Evolutionary conservation across 176 grass and related monocot species (phyloP), one percentile per base, ranked within the genome.

Genomic region (Thalia dealbata): DNA sequence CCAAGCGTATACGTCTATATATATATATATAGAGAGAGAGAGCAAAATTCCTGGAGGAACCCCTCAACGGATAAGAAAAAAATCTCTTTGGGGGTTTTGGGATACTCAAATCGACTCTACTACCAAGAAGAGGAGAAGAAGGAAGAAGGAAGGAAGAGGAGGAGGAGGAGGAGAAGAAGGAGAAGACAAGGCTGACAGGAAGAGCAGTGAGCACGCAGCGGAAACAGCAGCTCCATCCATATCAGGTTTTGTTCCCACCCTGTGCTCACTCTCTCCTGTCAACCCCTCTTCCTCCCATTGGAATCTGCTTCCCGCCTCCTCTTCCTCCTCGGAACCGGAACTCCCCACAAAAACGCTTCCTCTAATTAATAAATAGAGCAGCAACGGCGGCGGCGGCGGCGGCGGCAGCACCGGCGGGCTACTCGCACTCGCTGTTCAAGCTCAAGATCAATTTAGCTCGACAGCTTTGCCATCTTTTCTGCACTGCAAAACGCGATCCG

Each of bases 211-310:
- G 65, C 65, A 68, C 65, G 65, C 38, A 68, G 65, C 65, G 65
- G 38, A 23, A 68, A 44, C 65, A 68, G 21, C 13, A 43, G 35
- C 38, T 15, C 38, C 65, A 68, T 68, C 65, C 65, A 68, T 43
- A 22, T 68, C 65, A 23, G 43, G 32, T 43, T 22, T 22, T 24
- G 65, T 68, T 68, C 65, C 18, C 35, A 43, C 65, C 21, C 35
- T 68, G 65, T 68, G 65, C 65, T 68, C 65, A 68, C 65, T 68
- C 65, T 68, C 65, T 68, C 65, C 65, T 68, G 65, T 68, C 65
- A 68, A 44, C 65, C 62, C 28, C 28, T 32, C 14, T 26, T 65
- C 16, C 62, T 32, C 27, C 28, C 62, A 3, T 7, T 65, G 13
- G 62, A 65, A 15, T 35, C 62, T 21, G 24, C 28, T 18, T 35